Conservation (phyloP, 169 alveolate genomes). For the Amoebophrya sp. region DNA sequence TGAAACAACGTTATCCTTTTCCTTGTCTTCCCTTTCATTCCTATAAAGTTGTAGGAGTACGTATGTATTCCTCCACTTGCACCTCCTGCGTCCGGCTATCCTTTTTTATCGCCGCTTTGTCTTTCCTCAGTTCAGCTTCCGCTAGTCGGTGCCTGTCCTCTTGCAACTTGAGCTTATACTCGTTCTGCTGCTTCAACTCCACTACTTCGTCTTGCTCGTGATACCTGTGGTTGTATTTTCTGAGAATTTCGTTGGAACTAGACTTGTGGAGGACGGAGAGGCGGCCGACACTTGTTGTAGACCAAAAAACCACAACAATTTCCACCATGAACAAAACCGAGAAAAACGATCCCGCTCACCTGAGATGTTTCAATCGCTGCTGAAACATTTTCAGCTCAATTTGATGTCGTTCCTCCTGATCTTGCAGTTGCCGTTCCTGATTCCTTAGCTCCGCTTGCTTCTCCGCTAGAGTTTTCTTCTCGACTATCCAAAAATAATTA, state of each 20-base stretch:
- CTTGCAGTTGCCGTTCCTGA: constrained; percentile 72
- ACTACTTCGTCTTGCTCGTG: constrained; percentile 50
- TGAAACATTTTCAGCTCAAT: constrained; percentile 75
- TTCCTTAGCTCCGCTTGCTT: constrained; percentile 64
- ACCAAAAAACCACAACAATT: too few relatives aligned
- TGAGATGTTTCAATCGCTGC: constrained; percentile 73
- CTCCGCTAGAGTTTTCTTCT: constrained; percentile 73
- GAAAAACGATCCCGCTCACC: too few relatives aligned
- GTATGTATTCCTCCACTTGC: not conserved
- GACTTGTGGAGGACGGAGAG: too few relatives aligned
- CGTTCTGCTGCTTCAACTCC: constrained; percentile 46
- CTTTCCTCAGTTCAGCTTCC: constrained; percentile 46
- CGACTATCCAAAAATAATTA: constrained; percentile 81
- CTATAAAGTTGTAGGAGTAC: too few relatives aligned
- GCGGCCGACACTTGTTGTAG: too few relatives aligned
- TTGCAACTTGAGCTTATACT: constrained; percentile 44
- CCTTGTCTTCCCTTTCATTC: not conserved
- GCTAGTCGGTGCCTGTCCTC: constrained; percentile 48
- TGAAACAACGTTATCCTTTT: constrained; percentile 38
- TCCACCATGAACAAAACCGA: too few relatives aligned
- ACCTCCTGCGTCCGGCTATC: not conserved
- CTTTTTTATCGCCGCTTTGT: not conserved
- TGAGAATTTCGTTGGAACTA: too few relatives aligned
- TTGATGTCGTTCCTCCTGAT: constrained; percentile 69
- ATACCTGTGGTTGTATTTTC: too few relatives aligned